Evolutionary conservation across 179 eudicot species (phyloP).

Genomic region (Drosera spatulata): DNA sequence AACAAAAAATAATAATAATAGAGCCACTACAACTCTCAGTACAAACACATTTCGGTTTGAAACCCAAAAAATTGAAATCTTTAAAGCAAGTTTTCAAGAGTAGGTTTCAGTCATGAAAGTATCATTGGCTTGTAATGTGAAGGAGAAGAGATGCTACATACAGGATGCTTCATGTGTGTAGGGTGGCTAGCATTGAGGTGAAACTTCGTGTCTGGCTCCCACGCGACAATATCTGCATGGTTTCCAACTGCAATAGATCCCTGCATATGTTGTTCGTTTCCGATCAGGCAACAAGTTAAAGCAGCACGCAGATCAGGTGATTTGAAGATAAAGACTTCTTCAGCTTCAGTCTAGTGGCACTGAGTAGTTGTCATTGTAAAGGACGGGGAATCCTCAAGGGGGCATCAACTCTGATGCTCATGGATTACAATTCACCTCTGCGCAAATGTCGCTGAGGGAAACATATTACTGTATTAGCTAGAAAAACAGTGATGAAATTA

Average conservation of each 20-base stretch:
- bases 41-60: too few species aligned
- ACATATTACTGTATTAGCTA: too few species aligned
- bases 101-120: too few species aligned
- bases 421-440: not conserved
- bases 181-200: slow-evolving; percentile 49
- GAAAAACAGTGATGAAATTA: slow-evolving; percentile 6
- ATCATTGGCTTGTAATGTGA: too few species aligned
- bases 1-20: not conserved
- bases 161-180: slow-evolving; percentile 64
- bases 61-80: too few species aligned
- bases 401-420: too few species aligned
- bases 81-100: too few species aligned
- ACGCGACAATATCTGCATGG: slow-evolving; percentile 86
- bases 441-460: not conserved
- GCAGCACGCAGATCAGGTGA: not conserved
- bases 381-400: too few species aligned
- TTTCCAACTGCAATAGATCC: slow-evolving; percentile 74
- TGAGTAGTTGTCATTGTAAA: too few species aligned
- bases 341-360: not conserved
- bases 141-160: slow-evolving; percentile 17
- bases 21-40: too few species aligned
- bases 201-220: slow-evolving; percentile 89
- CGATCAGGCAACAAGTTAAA: not conserved
- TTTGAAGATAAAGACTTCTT: not conserved
- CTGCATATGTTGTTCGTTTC: slow-evolving; percentile 27